phyloP scores from a whole-genome alignment of 306 rosid species.

The Prunus davidiana region DNA sequence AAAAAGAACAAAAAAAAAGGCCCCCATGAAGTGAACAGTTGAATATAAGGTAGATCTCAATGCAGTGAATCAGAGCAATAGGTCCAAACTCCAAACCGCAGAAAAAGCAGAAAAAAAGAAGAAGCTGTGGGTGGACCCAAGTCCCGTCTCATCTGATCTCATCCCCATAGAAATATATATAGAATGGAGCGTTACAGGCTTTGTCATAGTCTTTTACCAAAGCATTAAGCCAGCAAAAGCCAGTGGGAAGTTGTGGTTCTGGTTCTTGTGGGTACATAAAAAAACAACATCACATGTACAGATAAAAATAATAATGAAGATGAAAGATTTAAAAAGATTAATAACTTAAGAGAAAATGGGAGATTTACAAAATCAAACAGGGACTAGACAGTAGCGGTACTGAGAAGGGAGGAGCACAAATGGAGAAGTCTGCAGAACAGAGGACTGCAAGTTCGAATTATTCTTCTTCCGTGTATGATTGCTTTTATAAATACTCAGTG shows the following conservation, averaged over 20 bases:
- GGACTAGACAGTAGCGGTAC: slow-evolving; percentile 13
- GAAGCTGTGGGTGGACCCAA: slow-evolving; percentile 30
- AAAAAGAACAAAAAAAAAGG: neutral
- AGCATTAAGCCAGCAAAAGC: neutral
- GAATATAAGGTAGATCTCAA: slow-evolving; percentile 4
- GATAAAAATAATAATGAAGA: neutral
- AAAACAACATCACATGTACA: neutral
- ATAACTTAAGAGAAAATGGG: neutral
- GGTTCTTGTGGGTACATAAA: neutral
- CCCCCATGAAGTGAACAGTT: neutral
- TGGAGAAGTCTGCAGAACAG: slow-evolving; percentile 57
- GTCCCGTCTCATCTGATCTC: neutral
- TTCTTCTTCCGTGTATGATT: slow-evolving; percentile 81
- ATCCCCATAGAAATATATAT: neutral
- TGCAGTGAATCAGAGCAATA: slow-evolving; percentile 16
- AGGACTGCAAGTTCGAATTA: slow-evolving; percentile 86
- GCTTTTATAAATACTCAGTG: slow-evolving; percentile 60
- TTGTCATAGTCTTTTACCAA: neutral
- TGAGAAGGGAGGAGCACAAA: slow-evolving; percentile 19
- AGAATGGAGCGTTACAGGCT: slow-evolving; percentile 49
- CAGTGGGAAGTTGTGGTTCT: neutral
- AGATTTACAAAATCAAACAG: neutral
- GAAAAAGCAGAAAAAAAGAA: neutral
- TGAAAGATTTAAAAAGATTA: neutral
- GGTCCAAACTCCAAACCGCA: slow-evolving; percentile 1